Base-by-base conservation (phyloP, 2,329 filamentous ascomycete genomes). In the Colletotrichum musicola region DNA sequence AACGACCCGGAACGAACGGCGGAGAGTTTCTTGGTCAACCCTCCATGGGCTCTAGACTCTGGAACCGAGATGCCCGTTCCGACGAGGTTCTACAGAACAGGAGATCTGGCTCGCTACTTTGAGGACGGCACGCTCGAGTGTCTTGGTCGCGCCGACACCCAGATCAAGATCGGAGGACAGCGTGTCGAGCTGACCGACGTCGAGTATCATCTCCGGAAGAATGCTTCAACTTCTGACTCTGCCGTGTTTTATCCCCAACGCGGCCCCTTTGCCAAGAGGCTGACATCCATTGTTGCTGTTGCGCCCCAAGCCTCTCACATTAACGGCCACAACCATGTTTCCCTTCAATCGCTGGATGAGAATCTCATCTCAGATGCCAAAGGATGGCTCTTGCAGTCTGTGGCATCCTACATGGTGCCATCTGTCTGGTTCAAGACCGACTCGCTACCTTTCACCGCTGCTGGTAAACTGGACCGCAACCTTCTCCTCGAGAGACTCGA, bases 181-280 rank as follows among this genome's bases (percentile, higher is more conserved):
- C 64, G 73, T 2, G 57, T 74, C 10, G 72, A 73, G 55, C 38
- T 71, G 6, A 70, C 69, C 3, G 73, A 74, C 20, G 65, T 74
- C 12, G 70, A 72, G 50, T 25, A 50, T 18, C 49, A 54, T 47
- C 7, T 49, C 9, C 53, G 57, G 35, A 46, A 46, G 12, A 40
- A 20, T 18, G 88, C 49, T 86, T 82, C 66, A 73, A 85, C 40
- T 4, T 12, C 58, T 62, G 77, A 86, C 9, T 61, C 49, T 7
- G 56, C 40, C 4, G 56, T 60, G 1, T 47, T 65, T 20, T 27
- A 60, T 10, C 55, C 47, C 10, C 25, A 13, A 14, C 27, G 20
- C 6, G 50, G 54, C 13, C 63, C 40, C 22, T 22, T 54, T 14
- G n/a, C 56, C 9, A 42, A 38, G 16, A 50, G 47, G 14, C 18